Percentiles rank a stretch among this genome's conserved stretches.
phyloP scores from a whole-genome alignment of 352 stramenopile species.

The Phytophthora brassicae region DNA sequence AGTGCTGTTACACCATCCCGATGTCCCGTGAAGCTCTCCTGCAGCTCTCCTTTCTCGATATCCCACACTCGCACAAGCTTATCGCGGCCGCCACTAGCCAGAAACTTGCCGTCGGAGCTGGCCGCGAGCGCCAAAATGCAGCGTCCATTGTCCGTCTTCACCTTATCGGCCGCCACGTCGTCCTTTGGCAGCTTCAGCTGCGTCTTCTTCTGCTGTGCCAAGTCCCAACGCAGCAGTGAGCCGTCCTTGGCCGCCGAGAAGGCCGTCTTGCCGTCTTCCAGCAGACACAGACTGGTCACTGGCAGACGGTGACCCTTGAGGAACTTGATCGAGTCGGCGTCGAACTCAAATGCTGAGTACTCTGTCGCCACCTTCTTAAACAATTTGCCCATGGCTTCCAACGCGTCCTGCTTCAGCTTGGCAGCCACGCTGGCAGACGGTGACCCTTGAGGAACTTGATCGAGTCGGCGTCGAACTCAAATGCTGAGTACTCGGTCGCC shows the following conservation, averaged over 20 bases:
- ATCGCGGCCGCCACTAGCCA: conserved; percentile 90
- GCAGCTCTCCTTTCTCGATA: conserved; percentile 62
- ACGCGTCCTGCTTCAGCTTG: conserved; percentile 80
- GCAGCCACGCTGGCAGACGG: conserved; percentile 74
- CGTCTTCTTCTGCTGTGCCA: conserved; percentile 80
- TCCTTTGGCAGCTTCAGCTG: conserved; percentile 62
- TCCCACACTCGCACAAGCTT: conserved; percentile 92
- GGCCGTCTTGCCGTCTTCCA: conserved; percentile 85
- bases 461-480: conserved; percentile 83
- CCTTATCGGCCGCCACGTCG: conserved; percentile 50
- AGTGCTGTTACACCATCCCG: conserved; percentile 88
- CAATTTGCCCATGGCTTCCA: conserved; percentile 86
- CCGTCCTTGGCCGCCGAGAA: conserved; percentile 94
- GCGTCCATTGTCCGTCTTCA: conserved; percentile 71
- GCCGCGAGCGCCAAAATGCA: conserved; percentile 85
- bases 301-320: conserved; percentile 76
- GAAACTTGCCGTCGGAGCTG: conserved; percentile 91
- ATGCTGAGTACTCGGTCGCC: conserved; percentile 68
- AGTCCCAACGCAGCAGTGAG: conserved; percentile 88
- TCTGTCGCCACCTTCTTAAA: conserved; percentile 84
- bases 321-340: conserved; percentile 73
- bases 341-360: conserved; percentile 85
- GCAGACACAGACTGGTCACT: conserved; percentile 84
- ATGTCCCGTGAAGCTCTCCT: conserved; percentile 91
- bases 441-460: conserved; percentile 77